phyloP scores from a whole-genome alignment of 768 basidiomycete genomes.

The Podaxis carcinomalis region DNA sequence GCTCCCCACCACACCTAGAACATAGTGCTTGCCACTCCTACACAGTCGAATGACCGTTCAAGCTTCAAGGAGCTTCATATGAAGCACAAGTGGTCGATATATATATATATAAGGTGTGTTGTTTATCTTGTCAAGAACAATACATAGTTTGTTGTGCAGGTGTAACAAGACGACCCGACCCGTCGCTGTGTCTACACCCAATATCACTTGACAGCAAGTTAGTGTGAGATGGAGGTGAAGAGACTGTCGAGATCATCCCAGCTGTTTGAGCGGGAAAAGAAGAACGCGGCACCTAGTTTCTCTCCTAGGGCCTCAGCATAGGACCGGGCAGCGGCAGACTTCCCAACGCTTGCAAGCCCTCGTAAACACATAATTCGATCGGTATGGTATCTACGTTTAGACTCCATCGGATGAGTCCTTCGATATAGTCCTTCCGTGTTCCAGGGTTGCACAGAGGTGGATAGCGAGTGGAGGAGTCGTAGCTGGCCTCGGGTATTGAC shows the following conservation, averaged over 20 bases:
- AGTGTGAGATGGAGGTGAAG: neutral
- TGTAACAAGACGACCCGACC: neutral
- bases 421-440: neutral
- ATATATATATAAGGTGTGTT: neutral
- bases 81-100: neutral
- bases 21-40: too few relatives aligned
- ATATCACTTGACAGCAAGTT: neutral
- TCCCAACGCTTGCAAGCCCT: neutral
- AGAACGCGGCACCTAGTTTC: neutral
- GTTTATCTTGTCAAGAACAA: neutral
- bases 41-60: too few relatives aligned
- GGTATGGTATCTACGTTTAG: neutral
- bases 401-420: neutral
- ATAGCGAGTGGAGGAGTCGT: neutral
- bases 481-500: neutral
- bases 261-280: neutral
- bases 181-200: neutral
- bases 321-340: neutral
- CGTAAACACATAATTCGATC: neutral
- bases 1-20: too few relatives aligned
- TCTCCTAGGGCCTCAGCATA: neutral
- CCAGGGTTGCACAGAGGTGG: neutral
- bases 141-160: neutral
- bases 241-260: neutral
- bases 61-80: too few relatives aligned